Base-by-base conservation (phyloP, 192 early-diverging fungal genomes). In the Mycoemilia scoparia region DNA sequence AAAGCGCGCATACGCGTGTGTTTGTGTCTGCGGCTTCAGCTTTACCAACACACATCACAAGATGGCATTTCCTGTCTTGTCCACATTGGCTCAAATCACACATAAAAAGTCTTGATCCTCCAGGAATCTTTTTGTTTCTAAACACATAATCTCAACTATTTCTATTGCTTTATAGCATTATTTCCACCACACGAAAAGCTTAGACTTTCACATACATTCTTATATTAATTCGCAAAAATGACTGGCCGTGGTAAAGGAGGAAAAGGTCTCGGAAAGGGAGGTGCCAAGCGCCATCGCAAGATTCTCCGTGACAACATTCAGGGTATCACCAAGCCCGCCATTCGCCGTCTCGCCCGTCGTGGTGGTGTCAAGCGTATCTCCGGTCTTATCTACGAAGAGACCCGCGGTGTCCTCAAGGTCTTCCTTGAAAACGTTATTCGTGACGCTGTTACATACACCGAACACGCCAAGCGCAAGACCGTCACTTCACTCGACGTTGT, bases 291-390 rank as follows among this genome's bases (percentile, higher is more conserved):
- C 64, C 92, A 96, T 68, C 79, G 92, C 65, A 96, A 96, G 79
- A 96, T 96, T 78, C 78, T 97, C 53, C 84, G 92, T 54, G 92
- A 97, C 57, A 97, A 96, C 80, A 31, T n/a, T 27, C 60, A 73
- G 67, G 82, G 88, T 45, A 93, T 93, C 63, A 93, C 89, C 59
- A 93, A 93, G 76, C 89, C 89, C 32, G 89, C 89, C 39, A 95
- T 95, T 58, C 86, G 87, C 64, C 90, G 90, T 84, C 87, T 96
- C 41, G 90, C 90, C 16, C 85, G 90, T 64, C 84, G 90, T 84
- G 90, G 90, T 46, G 90, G 90, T 78, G 90, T 96, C 74, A 96
- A 96, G 84, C 87, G 91, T 82, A 96, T 96, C 75, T 90, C 86
- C 34, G 91, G 91, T 41, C 85, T 96, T 46, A 96, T 96, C 67